Conservation (phyloP, 2,329 filamentous ascomycete species). For the Sporothrix globosa region DNA sequence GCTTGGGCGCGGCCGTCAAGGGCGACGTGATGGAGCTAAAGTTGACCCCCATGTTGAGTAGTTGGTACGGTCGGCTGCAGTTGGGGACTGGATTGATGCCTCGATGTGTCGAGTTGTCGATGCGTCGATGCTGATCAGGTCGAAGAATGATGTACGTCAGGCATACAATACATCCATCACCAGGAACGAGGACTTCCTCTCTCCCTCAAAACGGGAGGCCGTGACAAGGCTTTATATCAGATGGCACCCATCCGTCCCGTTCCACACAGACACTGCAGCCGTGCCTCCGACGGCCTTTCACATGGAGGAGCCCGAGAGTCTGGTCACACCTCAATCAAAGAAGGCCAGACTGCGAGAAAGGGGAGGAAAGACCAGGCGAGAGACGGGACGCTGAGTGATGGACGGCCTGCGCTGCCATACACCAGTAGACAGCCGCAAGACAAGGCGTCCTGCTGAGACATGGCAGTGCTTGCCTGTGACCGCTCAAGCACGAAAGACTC, state of each 20-base stretch:
- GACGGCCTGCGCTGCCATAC: neutral
- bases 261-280: neutral
- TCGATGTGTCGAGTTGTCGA: neutral
- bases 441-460: neutral
- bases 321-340: slow-evolving; percentile 28
- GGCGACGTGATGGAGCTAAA: slow-evolving; percentile 30
- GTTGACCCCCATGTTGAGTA: slow-evolving; percentile 32
- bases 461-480: neutral
- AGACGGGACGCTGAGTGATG: neutral
- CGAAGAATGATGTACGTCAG: neutral
- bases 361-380: neutral
- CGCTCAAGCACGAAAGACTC: neutral
- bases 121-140: neutral
- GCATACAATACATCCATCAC: neutral
- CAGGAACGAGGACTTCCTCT: neutral
- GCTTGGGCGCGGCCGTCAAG: slow-evolving; percentile 14
- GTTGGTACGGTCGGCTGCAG: neutral
- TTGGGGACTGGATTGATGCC: too few species aligned
- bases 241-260: neutral
- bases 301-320: slow-evolving; percentile 31
- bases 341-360: neutral
- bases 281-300: slow-evolving; percentile 19
- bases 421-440: neutral
- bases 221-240: slow-evolving; percentile 5
- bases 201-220: neutral